Conservation (phyloP, 2,329 filamentous ascomycete genomes). For the Ophiostoma fasciatum region DNA sequence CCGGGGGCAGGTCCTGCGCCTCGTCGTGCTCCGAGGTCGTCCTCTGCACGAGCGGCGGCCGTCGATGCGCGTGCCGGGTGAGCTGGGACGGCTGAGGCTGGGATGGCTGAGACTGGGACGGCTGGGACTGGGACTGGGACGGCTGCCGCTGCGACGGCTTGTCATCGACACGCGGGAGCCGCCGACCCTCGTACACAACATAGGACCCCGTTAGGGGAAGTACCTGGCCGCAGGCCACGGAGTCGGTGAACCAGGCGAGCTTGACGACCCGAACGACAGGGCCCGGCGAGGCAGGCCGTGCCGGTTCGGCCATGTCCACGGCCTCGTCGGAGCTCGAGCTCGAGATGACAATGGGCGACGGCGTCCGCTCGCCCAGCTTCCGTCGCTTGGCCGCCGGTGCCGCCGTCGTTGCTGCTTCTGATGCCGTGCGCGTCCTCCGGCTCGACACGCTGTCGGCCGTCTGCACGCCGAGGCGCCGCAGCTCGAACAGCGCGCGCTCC, state of each 20-base stretch:
- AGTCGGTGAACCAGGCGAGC: slow-evolving; percentile 43
- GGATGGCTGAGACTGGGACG: slow-evolving; percentile 74
- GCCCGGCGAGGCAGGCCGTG: too few relatives aligned
- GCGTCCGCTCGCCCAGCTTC: not conserved
- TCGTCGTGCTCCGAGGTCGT: slow-evolving; percentile 69
- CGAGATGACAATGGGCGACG: slow-evolving; percentile 6
- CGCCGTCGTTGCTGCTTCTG: not conserved
- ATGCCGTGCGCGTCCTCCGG: slow-evolving; percentile 10
- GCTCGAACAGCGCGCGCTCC: slow-evolving; percentile 60
- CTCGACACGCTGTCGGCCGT: too few relatives aligned
- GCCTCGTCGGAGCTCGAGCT: too few relatives aligned
- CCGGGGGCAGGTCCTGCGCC: slow-evolving; percentile 36
- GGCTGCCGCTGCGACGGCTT: slow-evolving; percentile 40
- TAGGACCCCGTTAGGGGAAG: slow-evolving; percentile 37
- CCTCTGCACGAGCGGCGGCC: slow-evolving; percentile 42
- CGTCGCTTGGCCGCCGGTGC: slow-evolving; percentile 9
- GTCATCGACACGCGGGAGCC: too few relatives aligned
- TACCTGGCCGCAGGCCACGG: slow-evolving; percentile 26
- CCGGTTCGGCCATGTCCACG: too few relatives aligned
- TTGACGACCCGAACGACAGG: too few relatives aligned
- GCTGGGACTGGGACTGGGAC: slow-evolving; percentile 49
- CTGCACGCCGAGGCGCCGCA: slow-evolving; percentile 50
- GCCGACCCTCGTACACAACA: slow-evolving; percentile 37
- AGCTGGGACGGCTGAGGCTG: too few relatives aligned
- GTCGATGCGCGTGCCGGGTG: too few relatives aligned